Evolutionary conservation across 768 basidiomycete genomes (phyloP).

Genomic region (Leucocoprinus birnbaumii): DNA sequence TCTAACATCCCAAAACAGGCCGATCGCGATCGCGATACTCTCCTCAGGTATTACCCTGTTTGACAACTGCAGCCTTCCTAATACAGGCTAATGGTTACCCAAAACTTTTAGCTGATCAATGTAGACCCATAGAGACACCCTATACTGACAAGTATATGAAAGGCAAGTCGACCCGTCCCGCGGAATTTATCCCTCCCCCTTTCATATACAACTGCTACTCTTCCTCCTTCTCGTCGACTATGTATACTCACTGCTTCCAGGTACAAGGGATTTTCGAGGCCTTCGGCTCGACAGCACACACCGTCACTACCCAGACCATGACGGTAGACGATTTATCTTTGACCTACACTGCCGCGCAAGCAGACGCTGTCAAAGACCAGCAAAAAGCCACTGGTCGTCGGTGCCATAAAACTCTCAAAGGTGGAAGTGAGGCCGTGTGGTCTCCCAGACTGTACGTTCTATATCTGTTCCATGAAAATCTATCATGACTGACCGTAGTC

Average conservation of each 20-base stretch:
- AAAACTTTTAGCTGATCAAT: neutral
- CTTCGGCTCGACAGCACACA: conserved; percentile 3
- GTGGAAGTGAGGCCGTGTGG: conserved; percentile 70
- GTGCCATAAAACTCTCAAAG: conserved; percentile 74
- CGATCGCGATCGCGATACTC: neutral
- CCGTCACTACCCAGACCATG: conserved; percentile 25
- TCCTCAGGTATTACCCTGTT: neutral
- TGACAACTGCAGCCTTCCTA: neutral
- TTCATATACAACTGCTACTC: neutral
- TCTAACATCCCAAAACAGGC: neutral
- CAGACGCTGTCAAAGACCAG: conserved; percentile 36
- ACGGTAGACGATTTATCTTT: conserved; percentile 38
- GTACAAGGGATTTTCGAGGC: conserved; percentile 8
- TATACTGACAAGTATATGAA: neutral
- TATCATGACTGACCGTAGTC: neutral
- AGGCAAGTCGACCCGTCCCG: neutral
- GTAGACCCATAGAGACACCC: neutral
- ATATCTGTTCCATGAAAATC: neutral
- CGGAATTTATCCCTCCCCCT: neutral
- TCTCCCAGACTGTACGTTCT: conserved; percentile 53
- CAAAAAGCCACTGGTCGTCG: conserved; percentile 62
- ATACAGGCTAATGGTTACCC: neutral
- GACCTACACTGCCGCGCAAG: conserved; percentile 31
- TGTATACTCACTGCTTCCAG: conserved; percentile 5
- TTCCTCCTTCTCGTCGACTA: neutral